Conservation (phyloP, 202 grass and related monocot genomes). For the Zoysia matrella region DNA sequence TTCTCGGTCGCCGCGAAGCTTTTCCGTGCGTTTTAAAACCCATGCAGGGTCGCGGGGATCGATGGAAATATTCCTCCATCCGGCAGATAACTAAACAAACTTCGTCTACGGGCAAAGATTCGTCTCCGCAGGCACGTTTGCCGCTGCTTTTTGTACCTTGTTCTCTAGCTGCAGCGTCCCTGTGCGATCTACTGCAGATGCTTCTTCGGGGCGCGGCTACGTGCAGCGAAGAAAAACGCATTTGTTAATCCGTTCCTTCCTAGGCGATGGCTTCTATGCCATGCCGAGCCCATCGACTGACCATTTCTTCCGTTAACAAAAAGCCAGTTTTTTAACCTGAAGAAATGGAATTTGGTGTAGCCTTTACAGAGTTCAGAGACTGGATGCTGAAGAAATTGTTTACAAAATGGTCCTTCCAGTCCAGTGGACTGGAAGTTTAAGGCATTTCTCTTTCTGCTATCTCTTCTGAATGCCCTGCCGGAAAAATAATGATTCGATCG, state of each 20-base stretch:
- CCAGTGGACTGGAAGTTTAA: too few species aligned
- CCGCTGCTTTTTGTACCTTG: conserved; percentile 53
- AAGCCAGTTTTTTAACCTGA: not conserved
- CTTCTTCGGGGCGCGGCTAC: conserved; percentile 37
- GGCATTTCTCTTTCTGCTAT: too few species aligned
- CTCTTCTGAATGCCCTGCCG: too few species aligned
- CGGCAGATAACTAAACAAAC: conserved; percentile 40
- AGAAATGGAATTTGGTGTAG: too few species aligned
- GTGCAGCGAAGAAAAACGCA: conserved; percentile 16
- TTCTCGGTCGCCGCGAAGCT: conserved; percentile 52
- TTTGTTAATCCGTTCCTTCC: not conserved
- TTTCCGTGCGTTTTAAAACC: conserved; percentile 46
- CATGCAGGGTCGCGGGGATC: conserved; percentile 39
- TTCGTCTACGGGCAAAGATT: conserved; percentile 44
- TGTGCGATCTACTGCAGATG: conserved; percentile 58
- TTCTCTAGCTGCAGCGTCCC: conserved; percentile 26
- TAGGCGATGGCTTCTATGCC: not conserved
- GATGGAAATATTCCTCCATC: conserved; percentile 53
- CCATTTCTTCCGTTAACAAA: not conserved
- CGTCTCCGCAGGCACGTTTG: conserved; percentile 51
- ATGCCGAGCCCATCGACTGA: not conserved
- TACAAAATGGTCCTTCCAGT: too few species aligned
- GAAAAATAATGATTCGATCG: too few species aligned
- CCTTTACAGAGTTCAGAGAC: too few species aligned
- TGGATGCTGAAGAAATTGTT: too few species aligned